Conservation (phyloP, 352 stramenopile species). For the Globisporangium polare region DNA sequence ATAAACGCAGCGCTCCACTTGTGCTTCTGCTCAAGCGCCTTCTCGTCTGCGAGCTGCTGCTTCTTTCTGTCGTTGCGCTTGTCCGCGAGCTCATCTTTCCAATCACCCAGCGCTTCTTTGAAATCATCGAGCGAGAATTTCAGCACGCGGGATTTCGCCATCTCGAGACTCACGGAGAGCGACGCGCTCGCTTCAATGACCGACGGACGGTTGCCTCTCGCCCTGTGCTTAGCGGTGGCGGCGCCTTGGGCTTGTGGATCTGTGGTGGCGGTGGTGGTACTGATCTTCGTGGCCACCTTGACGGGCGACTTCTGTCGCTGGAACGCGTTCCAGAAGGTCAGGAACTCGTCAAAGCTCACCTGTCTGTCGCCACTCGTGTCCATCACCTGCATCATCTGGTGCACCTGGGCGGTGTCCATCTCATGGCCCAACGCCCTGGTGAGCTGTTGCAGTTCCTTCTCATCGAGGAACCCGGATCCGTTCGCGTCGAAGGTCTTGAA, state of each 20-base stretch:
- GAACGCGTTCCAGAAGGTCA: conserved; percentile 66
- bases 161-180: conserved; percentile 43
- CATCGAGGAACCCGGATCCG: conserved; percentile 52
- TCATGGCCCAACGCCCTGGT: conserved; percentile 42
- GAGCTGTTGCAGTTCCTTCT: conserved; percentile 42
- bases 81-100: conserved; percentile 48
- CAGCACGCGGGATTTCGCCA: conserved; percentile 44
- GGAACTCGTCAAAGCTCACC: conserved; percentile 62
- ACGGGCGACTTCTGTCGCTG: conserved; percentile 23
- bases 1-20: conserved; percentile 24
- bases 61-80: conserved; percentile 20
- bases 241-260: background rate
- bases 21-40: conserved; percentile 6
- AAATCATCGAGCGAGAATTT: conserved; percentile 48
- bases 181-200: conserved; percentile 24
- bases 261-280: background rate
- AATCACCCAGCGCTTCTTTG: conserved; percentile 40
- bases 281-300: background rate
- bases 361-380: conserved; percentile 54
- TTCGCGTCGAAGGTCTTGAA: conserved; percentile 62
- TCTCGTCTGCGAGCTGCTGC: background rate
- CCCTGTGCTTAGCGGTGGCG: background rate
- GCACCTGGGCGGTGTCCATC: conserved; percentile 36
- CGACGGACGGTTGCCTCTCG: background rate
- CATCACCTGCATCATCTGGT: conserved; percentile 56